A percentile compares a stretch with the other conserved stretches of the same genome.
Conservation (phyloP, 768 basidiomycete genomes). For the Phallus indusiatus region DNA sequence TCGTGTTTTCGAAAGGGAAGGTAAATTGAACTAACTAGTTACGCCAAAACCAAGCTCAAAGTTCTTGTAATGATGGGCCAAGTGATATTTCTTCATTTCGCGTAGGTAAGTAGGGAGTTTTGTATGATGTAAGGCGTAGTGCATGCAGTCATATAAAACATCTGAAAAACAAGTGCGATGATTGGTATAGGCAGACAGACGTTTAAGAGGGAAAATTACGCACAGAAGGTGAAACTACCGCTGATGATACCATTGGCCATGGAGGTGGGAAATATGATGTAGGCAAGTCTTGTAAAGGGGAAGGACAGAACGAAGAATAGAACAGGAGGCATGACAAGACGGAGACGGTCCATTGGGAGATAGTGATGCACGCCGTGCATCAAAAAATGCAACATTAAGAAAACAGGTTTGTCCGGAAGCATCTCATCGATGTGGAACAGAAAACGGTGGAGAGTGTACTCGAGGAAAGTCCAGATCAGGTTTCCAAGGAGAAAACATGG, state of each 20-base stretch:
- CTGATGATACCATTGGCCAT: constrained; percentile 89
- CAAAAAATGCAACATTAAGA: constrained; percentile 82
- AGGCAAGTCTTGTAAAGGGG: constrained; percentile 82
- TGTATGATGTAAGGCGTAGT: constrained; percentile 88
- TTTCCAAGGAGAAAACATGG: constrained; percentile 78
- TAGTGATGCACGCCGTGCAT: constrained; percentile 97
- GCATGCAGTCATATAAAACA: constrained; percentile 81
- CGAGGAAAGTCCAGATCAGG: constrained; percentile 87
- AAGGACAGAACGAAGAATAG: constrained; percentile 68
- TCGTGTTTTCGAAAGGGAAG: background rate
- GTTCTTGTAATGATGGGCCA: constrained; percentile 98
- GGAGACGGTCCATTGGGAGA: constrained; percentile 87
- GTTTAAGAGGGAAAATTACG: constrained; percentile 18
- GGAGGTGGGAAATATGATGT: constrained; percentile 70
- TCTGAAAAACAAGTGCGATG: constrained; percentile 33
- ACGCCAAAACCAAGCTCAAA: constrained; percentile 97
- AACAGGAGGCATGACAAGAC: constrained; percentile 94
- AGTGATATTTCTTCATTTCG: constrained; percentile 95
- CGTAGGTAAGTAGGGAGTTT: constrained; percentile 76
- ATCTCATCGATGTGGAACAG: constrained; percentile 88
- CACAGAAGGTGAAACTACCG: constrained; percentile 70
- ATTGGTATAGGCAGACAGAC: background rate
- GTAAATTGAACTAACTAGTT: constrained; percentile 48
- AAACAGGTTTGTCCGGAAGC: constrained; percentile 75
- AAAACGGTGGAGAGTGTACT: constrained; percentile 92